Evolutionary conservation across 441 rosid species (phyloP).

Genomic region (Brassica hybrid): DNA sequence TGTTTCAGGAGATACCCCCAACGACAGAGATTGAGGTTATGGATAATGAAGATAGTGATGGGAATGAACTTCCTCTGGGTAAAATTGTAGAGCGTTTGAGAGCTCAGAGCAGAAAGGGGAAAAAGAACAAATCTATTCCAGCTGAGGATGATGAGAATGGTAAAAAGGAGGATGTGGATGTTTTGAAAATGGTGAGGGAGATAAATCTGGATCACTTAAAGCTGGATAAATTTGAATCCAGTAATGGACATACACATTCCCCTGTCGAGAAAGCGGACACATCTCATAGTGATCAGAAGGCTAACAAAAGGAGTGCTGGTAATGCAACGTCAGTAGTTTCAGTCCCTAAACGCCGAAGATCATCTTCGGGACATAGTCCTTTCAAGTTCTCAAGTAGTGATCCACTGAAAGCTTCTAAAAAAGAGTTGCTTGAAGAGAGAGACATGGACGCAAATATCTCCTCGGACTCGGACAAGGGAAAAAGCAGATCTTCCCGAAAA

Average conservation of each 20-base stretch:
- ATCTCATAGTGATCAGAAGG: conserved; percentile 53
- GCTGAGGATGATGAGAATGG: conserved; percentile 56
- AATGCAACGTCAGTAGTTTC: conserved; percentile 60
- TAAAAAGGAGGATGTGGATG: conserved; percentile 77
- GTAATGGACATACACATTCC: conserved; percentile 76
- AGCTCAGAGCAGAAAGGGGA: conserved; percentile 63
- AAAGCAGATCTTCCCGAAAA: conserved; percentile 49
- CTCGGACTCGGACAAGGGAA: conserved; percentile 50
- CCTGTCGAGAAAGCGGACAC: conserved; percentile 53
- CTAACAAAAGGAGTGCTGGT: conserved; percentile 62
- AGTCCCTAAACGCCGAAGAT: conserved; percentile 83
- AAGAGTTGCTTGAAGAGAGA: conserved; percentile 47
- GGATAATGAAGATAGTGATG: conserved; percentile 73
- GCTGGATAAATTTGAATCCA: conserved; percentile 72
- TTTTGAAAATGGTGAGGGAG: conserved; percentile 92
- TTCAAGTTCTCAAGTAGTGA: conserved; percentile 57
- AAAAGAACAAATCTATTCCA: conserved; percentile 55
- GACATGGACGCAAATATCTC: conserved; percentile 43
- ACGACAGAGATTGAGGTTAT: conserved; percentile 53
- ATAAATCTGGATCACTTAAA: conserved; percentile 75
- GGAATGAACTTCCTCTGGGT: conserved; percentile 82
- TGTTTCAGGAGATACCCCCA: conserved; percentile 60
- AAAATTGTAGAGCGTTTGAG: conserved; percentile 78
- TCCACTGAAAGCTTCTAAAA: conserved; percentile 46
- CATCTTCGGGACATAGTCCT: conserved; percentile 64